Base-by-base conservation (phyloP, 345 rosid species). In the Aquilaria yunnanensis region DNA sequence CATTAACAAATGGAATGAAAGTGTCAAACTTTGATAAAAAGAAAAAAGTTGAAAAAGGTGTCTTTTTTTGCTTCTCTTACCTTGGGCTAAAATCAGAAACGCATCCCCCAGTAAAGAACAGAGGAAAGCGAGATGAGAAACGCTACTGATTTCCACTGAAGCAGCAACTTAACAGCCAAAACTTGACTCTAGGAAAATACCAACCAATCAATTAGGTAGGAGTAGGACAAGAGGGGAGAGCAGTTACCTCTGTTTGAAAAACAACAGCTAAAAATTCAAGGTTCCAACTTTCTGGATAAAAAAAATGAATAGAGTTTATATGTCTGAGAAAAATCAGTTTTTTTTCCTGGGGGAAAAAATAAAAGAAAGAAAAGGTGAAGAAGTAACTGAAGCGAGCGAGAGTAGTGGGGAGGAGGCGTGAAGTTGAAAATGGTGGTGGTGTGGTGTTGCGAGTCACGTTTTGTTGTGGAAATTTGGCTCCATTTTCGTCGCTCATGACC, bases 401-500 rank as follows among this genome's bases (percentile, higher is more conserved):
- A 56, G 56, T 56, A 58, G 73, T 65, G 68, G 73, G 58, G 63
- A 47, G 54, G 64, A 1, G 51, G 30, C n/a, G 33, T 54, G 70
- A 32, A 11, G 52, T 33, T 32, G 47, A 53, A 53, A 63, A 59
- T 56, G 7, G 43, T 3, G 43, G 43, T 37, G 43, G 43, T 23
- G 29, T 65, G 67, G 46, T 41, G 73, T 49, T 52, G 82, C 37
- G 72, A 61, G 75, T 73, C 82, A 70, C 80, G 80, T 68, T 66
- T 61, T 52, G 61, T 14, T 13, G 70, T 60, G 80, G 75, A 71
- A 67, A 67, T 50, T 68, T 52, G 67, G 56, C 8, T 41, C 48
- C 48, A 65, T 45, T 48, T 60, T 48, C 66, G 14, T 54, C 34
- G 43, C 30, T 71, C 53, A 58, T 74, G 79, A 61, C 71, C 79